Evolutionary conservation across 2,329 filamentous ascomycete genomes (phyloP).

Genomic region (Emmonsiellopsis sp.): DNA sequence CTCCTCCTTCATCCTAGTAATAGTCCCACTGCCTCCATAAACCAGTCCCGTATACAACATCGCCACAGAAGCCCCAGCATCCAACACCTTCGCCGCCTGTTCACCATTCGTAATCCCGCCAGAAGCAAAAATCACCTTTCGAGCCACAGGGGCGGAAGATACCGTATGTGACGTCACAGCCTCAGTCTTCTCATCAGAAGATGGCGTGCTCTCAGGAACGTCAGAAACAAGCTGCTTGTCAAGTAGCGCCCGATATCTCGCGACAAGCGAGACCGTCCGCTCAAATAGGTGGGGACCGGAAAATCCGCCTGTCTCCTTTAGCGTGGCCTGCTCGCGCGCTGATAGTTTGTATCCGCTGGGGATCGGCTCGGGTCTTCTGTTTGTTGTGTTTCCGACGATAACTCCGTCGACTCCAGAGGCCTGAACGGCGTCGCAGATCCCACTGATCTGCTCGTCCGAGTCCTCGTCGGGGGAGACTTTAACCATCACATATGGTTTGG

Average conservation of each 20-base stretch:
- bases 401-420: constrained; percentile 83
- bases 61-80: constrained; percentile 81
- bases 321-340: constrained; percentile 53
- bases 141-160: constrained; percentile 8
- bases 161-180: constrained; percentile 11
- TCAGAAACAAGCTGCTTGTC: constrained; percentile 38
- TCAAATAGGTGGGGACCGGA: constrained; percentile 85
- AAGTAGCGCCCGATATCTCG: constrained; percentile 63
- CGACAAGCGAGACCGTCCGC: constrained; percentile 67
- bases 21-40: constrained; percentile 53
- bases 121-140: constrained; percentile 83
- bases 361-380: constrained; percentile 62
- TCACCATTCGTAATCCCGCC: constrained; percentile 85
- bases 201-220: constrained; percentile 11
- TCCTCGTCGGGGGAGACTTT: constrained; percentile 97
- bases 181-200: constrained; percentile 10
- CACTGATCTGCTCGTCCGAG: constrained; percentile 69
- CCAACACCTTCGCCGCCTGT: constrained; percentile 70
- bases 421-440: constrained; percentile 79
- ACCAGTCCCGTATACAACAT: constrained; percentile 80
- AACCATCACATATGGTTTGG: constrained; percentile 81
- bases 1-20: constrained; percentile 43
- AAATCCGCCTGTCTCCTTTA: constrained; percentile 76
- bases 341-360: constrained; percentile 58
- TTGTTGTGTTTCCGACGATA: constrained; percentile 96